Evolutionary conservation across 257 asterid species (phyloP).

Genomic region (Ophiorrhiza pumila): DNA sequence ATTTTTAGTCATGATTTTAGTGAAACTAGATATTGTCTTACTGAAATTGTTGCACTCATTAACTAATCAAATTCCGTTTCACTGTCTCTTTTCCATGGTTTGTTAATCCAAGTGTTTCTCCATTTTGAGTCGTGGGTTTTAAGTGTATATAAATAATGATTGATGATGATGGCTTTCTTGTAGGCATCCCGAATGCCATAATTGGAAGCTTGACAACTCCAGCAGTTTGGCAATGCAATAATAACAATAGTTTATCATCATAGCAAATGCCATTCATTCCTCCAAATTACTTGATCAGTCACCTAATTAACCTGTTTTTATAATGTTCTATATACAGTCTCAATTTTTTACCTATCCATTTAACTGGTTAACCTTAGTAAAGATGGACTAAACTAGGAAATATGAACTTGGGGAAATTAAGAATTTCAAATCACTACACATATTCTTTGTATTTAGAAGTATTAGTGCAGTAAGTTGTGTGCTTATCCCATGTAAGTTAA

Average conservation of each 20-base stretch:
- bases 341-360: background rate
- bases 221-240: background rate
- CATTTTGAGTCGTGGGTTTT: no score
- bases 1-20: no score
- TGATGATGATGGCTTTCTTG: background rate
- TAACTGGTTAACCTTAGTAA: background rate
- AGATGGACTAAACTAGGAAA: background rate
- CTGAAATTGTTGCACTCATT: background rate
- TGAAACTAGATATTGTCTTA: no score
- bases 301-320: no score
- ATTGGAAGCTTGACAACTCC: background rate
- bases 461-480: background rate
- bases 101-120: background rate
- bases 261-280: background rate
- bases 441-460: background rate
- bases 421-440: background rate
- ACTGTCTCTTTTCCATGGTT: background rate
- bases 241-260: background rate
- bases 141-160: no score
- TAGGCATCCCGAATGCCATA: background rate
- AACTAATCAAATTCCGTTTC: no score
- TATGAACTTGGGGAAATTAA: background rate
- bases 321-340: no score
- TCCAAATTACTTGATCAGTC: background rate
- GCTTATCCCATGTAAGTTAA: background rate